Conservation (phyloP, 495 filamentous ascomycete genomes). For the Delitschia confertaspora region DNA sequence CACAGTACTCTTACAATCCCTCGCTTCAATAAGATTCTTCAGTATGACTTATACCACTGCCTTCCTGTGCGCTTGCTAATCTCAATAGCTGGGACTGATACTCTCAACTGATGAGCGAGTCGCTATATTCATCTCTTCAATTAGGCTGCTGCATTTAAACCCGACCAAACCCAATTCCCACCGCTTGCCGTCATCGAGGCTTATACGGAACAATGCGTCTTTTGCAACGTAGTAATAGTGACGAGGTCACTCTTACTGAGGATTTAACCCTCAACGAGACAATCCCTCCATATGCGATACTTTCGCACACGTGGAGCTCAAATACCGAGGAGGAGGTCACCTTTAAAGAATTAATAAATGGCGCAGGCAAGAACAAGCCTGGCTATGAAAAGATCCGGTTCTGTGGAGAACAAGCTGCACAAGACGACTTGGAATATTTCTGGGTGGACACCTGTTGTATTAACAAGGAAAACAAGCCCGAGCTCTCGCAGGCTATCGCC, state of each 20-base stretch:
- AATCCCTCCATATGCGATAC: slow-evolving; percentile 8
- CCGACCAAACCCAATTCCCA: slow-evolving; percentile 1
- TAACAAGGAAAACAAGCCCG: slow-evolving; percentile 8
- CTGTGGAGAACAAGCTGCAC: slow-evolving; percentile 14
- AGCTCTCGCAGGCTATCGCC: slow-evolving; percentile 8
- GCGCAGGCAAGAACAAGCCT: slow-evolving; percentile 5
- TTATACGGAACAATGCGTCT: slow-evolving; percentile 1
- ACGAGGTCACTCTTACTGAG: slow-evolving; percentile 1
- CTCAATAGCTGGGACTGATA: slow-evolving; percentile 2
- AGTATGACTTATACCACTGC: slow-evolving; percentile 11
- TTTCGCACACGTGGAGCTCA: slow-evolving; percentile 9
- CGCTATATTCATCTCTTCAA: slow-evolving; percentile 1
- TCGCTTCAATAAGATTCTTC: slow-evolving; percentile 7
- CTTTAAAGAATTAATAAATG: slow-evolving; percentile 1
- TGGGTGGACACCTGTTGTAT: slow-evolving; percentile 23
- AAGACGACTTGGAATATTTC: slow-evolving; percentile 12
- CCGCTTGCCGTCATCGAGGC: background rate
- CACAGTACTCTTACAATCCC: slow-evolving; percentile 7
- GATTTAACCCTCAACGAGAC: background rate
- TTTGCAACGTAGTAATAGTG: slow-evolving; percentile 5
- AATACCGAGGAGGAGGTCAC: slow-evolving; percentile 1
- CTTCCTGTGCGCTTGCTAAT: slow-evolving; percentile 10
- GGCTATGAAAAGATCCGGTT: slow-evolving; percentile 15
- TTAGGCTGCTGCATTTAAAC: slow-evolving; percentile 9
- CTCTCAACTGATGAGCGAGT: slow-evolving; percentile 8